These are phyloP conservation scores for Teunomyces lycoperdinae DNA, from an alignment of 805 yeast genomes.

Conservation along the genomic window DNA sequence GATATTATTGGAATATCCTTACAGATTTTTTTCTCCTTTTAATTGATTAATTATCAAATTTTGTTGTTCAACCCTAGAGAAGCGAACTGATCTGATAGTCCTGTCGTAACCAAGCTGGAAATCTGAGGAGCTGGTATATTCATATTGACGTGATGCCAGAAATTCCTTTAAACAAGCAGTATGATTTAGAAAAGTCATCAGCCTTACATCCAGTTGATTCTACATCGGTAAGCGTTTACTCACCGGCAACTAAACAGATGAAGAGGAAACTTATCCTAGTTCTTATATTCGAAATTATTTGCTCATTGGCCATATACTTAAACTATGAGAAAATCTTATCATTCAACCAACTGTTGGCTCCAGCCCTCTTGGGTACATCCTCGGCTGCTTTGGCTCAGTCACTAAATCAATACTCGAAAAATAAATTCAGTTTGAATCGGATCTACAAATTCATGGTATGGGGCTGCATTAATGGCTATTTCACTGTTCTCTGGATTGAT, in stretches of 20 bases:
- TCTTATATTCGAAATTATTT: slow-evolving; percentile 24
- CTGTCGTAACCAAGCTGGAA: neutral
- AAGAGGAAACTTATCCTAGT: slow-evolving; percentile 16
- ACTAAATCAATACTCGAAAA: slow-evolving; percentile 32
- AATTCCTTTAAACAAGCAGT: slow-evolving; percentile 1
- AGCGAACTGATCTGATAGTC: neutral
- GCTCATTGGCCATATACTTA: slow-evolving; percentile 26
- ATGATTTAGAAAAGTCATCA: slow-evolving; percentile 17
- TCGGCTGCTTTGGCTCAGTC: slow-evolving; percentile 45
- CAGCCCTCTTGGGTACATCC: slow-evolving; percentile 36
- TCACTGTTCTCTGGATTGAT: slow-evolving; percentile 57
- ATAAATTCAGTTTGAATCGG: slow-evolving; percentile 28
- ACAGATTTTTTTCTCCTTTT: neutral
- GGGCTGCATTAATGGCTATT: slow-evolving; percentile 59
- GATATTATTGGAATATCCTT: neutral
- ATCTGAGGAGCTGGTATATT: neutral
- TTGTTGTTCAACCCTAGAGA: neutral
- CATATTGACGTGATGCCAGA: neutral
- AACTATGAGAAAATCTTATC: slow-evolving; percentile 24
- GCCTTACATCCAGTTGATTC: slow-evolving; percentile 8
- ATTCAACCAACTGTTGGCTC: slow-evolving; percentile 28
- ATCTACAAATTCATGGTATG: slow-evolving; percentile 50
- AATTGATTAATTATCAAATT: no score
- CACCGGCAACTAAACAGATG: neutral
- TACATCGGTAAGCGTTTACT: neutral